A percentile compares a stretch with the other conserved stretches of the same genome.
Evolutionary conservation across 176 grass and related monocot species (phyloP).

Genomic region (Hordeum marinum): DNA sequence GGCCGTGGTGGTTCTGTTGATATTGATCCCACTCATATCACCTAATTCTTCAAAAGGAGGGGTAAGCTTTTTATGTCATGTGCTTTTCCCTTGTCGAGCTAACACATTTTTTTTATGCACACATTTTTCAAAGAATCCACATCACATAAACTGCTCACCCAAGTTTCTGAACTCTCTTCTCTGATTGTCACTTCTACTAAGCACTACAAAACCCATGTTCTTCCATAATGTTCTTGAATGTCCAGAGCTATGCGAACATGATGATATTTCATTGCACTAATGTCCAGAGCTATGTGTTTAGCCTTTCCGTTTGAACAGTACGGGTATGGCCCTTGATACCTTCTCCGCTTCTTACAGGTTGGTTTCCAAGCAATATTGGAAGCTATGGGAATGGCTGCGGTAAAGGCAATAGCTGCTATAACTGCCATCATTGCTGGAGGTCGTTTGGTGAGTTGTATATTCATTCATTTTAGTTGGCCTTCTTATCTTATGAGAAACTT

Average conservation of each 20-base stretch:
- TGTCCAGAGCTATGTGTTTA: neutral
- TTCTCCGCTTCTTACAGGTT: slow-evolving; percentile 48
- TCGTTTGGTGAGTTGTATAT: slow-evolving; percentile 66
- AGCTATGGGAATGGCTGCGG: slow-evolving; percentile 94
- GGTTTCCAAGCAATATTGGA: slow-evolving; percentile 99
- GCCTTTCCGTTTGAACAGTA: neutral
- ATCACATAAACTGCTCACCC: neutral
- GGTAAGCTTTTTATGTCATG: slow-evolving; percentile 59
- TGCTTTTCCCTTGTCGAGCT: slow-evolving; percentile 7
- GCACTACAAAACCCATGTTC: slow-evolving; percentile 19
- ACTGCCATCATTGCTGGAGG: slow-evolving; percentile 96
- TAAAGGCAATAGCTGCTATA: slow-evolving; percentile 96
- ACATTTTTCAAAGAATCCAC: neutral
- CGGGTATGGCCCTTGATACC: slow-evolving; percentile 17
- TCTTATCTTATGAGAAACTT: neutral
- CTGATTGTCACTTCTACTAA: neutral
- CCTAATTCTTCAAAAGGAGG: slow-evolving; percentile 99
- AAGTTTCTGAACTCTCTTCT: neutral
- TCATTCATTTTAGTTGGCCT: slow-evolving; percentile 13
- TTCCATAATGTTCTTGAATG: neutral
- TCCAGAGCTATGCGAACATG: neutral
- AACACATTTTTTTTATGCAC: slow-evolving; percentile 14
- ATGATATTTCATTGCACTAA: neutral
- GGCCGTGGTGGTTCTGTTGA: slow-evolving; percentile 95
- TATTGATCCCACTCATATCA: slow-evolving; percentile 94